phyloP scores from a whole-genome alignment of 2,329 filamentous ascomycete genomes.

The Cyclaneusma minus region DNA sequence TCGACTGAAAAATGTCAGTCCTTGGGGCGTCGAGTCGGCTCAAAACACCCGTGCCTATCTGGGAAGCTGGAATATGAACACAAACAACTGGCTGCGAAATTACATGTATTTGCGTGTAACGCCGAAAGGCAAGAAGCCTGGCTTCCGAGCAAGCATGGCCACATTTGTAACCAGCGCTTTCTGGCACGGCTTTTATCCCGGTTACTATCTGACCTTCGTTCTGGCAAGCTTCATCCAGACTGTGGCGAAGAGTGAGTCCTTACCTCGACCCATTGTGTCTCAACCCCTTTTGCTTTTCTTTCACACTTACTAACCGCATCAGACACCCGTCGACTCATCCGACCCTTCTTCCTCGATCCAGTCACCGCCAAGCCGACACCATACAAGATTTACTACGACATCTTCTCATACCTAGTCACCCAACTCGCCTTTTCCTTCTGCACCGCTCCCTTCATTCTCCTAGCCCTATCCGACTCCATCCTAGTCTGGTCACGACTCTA shows the following conservation, averaged over 20 bases:
- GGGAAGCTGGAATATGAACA: slow-evolving; percentile 96
- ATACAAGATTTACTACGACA: slow-evolving; percentile 75
- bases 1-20: slow-evolving; percentile 76
- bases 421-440: slow-evolving; percentile 75
- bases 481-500: slow-evolving; percentile 73
- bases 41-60: slow-evolving; percentile 90
- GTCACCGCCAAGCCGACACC: slow-evolving; percentile 52
- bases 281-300: neutral
- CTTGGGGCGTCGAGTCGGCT: slow-evolving; percentile 71
- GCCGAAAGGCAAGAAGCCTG: slow-evolving; percentile 87
- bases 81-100: slow-evolving; percentile 90
- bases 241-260: slow-evolving; percentile 70
- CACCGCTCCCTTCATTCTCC: slow-evolving; percentile 71
- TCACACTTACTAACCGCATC: slow-evolving; percentile 7
- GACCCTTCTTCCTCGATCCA: slow-evolving; percentile 82
- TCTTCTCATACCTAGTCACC: slow-evolving; percentile 58
- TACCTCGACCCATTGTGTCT: neutral
- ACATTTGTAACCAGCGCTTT: slow-evolving; percentile 91
- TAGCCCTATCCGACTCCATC: slow-evolving; percentile 55
- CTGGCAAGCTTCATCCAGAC: slow-evolving; percentile 86
- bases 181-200: slow-evolving; percentile 97
- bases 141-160: slow-evolving; percentile 83
- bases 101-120: slow-evolving; percentile 94
- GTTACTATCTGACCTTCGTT: slow-evolving; percentile 85
- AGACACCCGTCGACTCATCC: slow-evolving; percentile 82